Base-by-base conservation (phyloP, 345 rosid genomes). In the Hirschfeldia incana region DNA sequence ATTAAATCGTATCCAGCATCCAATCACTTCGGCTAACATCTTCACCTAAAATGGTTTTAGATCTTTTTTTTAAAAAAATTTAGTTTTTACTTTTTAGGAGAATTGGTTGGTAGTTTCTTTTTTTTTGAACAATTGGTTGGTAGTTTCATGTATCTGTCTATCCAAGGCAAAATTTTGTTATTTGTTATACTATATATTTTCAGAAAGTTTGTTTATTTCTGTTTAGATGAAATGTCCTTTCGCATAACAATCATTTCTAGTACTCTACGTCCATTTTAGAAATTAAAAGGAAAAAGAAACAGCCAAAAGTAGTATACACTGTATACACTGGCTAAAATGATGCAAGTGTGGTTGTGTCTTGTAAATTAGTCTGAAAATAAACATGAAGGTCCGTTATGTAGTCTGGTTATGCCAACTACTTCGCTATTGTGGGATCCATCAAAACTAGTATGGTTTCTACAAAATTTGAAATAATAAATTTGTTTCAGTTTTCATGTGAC, bases 331-430 rank as follows among this genome's bases (percentile, higher is more conserved):
- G 57, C 67, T 8, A 13, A 59, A 59, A 30, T 76, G 80, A 76
- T 28, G 4, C n/a, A 61, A 62, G 13, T 66, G 76, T 71, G 17
- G 71, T 53, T 64, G 61, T 69, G 75, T 62, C 4, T 42, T 64
- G 72, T 55, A 71, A 62, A 77, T 36, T 70, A 26, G 44, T 26
- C 33, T 63, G 65, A 34, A 71, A 71, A 78, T 65, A 65, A 77
- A 64, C 76, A 71, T 70, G 76, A 70, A 64, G 76, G 76, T 37
- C 76, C 81, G 72, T 70, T 27, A 71, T 78, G 76, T 65, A 65
- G 34, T 61, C 53, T 77, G 80, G 37, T 34, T 49, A 78, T 8
- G 33, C 66, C 67, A 78, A 64, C 76, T 37, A 78, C 72, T 65
- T 51, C 49, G 11, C 53, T 51, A 3, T 59, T 58, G 68, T 58